Conservation (phyloP, 1,284 basidiomycete species). For the Leccinum ambiguum region DNA sequence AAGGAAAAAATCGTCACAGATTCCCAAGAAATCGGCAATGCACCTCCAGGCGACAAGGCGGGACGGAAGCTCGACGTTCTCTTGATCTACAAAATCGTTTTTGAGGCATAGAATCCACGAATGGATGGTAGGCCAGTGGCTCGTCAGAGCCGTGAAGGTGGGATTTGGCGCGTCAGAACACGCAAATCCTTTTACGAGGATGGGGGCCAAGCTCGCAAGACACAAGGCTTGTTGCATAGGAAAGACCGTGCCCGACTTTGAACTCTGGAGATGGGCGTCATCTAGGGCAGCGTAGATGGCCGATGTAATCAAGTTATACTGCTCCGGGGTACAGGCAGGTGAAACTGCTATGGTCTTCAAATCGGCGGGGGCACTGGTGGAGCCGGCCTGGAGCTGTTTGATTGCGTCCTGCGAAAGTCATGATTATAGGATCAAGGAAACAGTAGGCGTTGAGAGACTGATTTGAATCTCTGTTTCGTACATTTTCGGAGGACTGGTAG, state of each 20-base stretch:
- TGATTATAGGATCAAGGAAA: slow-evolving; percentile 4
- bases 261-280: slow-evolving; percentile 20
- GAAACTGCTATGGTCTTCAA: slow-evolving; percentile 24
- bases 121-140: slow-evolving; percentile 22
- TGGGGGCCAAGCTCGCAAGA: slow-evolving; percentile 19
- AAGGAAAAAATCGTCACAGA: slow-evolving; percentile 23
- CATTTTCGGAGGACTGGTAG: slow-evolving; percentile 11
- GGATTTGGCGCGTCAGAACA: slow-evolving; percentile 2
- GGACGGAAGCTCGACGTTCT: slow-evolving; percentile 22
- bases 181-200: slow-evolving; percentile 11
- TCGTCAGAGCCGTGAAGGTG: slow-evolving; percentile 12
- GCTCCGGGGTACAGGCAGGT: slow-evolving; percentile 22
- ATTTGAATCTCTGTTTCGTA: slow-evolving; percentile 22
- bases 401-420: slow-evolving; percentile 19
- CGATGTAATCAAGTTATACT: slow-evolving; percentile 17
- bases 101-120: slow-evolving; percentile 31
- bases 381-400: slow-evolving; percentile 23
- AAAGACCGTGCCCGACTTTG: slow-evolving; percentile 14
- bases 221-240: slow-evolving; percentile 27
- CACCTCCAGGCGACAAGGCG: slow-evolving; percentile 24
- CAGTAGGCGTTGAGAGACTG: neutral
- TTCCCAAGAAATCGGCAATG: slow-evolving; percentile 26
- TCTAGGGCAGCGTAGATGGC: slow-evolving; percentile 27
- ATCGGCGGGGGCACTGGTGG: slow-evolving; percentile 17
- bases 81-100: slow-evolving; percentile 25